These are phyloP conservation scores for Begonia peltatifolia DNA, from an alignment of 306 rosid genomes.

Conservation along the genomic window DNA sequence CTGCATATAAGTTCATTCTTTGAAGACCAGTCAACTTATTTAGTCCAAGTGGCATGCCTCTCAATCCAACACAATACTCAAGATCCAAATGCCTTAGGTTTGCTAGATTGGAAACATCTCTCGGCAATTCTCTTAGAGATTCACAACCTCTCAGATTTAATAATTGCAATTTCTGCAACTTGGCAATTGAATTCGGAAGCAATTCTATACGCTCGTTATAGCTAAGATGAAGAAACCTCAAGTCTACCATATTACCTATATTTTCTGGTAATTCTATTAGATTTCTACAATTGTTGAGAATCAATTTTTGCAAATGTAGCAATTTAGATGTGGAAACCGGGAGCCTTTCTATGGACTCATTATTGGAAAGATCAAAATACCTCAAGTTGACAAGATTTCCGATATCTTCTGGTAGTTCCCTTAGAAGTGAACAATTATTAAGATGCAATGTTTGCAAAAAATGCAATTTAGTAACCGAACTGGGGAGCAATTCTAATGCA, in stretches of 20 bases:
- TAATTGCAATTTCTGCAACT: not conserved
- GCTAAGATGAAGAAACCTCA: constrained; percentile 9
- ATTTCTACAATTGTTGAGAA: not conserved
- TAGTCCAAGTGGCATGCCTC: constrained; percentile 8
- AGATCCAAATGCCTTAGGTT: constrained; percentile 8
- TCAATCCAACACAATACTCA: not conserved
- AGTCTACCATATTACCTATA: constrained; percentile 2
- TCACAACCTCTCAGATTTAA: not conserved
- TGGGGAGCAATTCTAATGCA: too few species aligned
- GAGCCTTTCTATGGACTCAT: not conserved
- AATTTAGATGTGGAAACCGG: not conserved
- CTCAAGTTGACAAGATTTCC: not conserved
- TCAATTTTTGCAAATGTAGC: constrained; percentile 1
- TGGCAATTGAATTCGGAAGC: constrained; percentile 2
- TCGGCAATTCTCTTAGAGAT: not conserved
- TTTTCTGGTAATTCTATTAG: not conserved
- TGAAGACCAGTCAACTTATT: constrained; percentile 3
- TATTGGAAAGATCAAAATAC: not conserved
- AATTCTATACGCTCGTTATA: rapidly evolving
- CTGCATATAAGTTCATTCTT: not conserved
- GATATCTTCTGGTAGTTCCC: not conserved
- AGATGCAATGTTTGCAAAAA: constrained; percentile 16
- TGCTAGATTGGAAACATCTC: constrained; percentile 1
- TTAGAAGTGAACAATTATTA: too few species aligned
- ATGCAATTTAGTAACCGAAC: not conserved